phyloP scores from a whole-genome alignment of 306 rosid species.

The Ormosia semicastrata region DNA sequence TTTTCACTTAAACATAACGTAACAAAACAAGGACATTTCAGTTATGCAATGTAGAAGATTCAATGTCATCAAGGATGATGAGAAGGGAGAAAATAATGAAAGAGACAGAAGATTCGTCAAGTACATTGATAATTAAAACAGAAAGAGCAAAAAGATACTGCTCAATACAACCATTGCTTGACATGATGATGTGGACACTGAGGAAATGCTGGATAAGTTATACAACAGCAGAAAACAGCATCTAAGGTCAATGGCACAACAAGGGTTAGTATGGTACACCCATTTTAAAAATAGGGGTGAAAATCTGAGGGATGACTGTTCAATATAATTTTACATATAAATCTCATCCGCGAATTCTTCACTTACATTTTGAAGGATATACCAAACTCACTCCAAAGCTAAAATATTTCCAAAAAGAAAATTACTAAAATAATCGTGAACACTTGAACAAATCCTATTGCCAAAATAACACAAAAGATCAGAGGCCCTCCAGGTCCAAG shows the following conservation, averaged over 20 bases:
- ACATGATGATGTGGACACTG: not conserved
- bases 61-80: not conserved
- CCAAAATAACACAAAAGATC: not conserved
- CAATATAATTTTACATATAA: not conserved
- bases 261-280: not conserved
- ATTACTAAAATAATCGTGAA: not conserved
- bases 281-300: not conserved
- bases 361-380: not conserved
- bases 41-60: not conserved
- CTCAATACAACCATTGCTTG: not conserved
- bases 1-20: constrained; percentile 58
- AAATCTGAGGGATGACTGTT: not conserved
- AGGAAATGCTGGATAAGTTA: not conserved
- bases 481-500: not conserved
- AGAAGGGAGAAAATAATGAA: not conserved
- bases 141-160: not conserved
- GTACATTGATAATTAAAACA: not conserved
- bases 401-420: not conserved
- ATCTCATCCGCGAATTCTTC: not conserved
- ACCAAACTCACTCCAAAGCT: not conserved
- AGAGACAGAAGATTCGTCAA: not conserved
- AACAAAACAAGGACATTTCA: constrained; percentile 23
- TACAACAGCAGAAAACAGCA: not conserved
- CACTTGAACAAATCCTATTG: not conserved
- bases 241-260: not conserved